A percentile compares a stretch with the other conserved stretches of the same genome.
Conservation (phyloP, 352 stramenopile genomes). For the Phytophthora meadii region DNA sequence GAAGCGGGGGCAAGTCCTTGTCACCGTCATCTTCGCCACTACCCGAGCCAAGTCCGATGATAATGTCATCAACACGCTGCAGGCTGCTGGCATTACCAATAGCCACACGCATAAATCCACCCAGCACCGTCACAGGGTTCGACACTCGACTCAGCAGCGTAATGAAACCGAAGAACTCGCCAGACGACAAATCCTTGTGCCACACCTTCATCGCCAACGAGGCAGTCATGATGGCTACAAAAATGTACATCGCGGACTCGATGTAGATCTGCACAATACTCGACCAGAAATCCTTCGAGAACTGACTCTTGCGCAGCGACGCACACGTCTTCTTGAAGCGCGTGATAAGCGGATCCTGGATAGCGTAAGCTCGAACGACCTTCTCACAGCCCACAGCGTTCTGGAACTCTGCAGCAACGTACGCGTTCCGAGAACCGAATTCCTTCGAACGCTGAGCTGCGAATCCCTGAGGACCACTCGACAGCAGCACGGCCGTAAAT, state of each 20-base stretch:
- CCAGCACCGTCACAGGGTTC: slow-evolving; percentile 82
- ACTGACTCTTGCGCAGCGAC: slow-evolving; percentile 81
- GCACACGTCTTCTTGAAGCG: slow-evolving; percentile 75
- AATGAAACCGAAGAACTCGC: slow-evolving; percentile 88
- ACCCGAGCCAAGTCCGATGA: slow-evolving; percentile 60
- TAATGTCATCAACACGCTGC: slow-evolving; percentile 88
- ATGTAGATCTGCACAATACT: slow-evolving; percentile 93
- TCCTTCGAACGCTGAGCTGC: slow-evolving; percentile 85
- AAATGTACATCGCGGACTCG: slow-evolving; percentile 91
- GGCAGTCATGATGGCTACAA: slow-evolving; percentile 87
- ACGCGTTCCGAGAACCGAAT: slow-evolving; percentile 88
- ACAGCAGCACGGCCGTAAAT: slow-evolving; percentile 82
- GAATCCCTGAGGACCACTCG: slow-evolving; percentile 85
- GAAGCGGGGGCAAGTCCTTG: slow-evolving; percentile 72
- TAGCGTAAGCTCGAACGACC: slow-evolving; percentile 86
- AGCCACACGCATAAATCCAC: slow-evolving; percentile 90
- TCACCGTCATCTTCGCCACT: slow-evolving; percentile 54
- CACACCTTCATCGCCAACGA: slow-evolving; percentile 89
- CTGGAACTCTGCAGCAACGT: slow-evolving; percentile 88
- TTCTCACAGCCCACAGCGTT: slow-evolving; percentile 89
- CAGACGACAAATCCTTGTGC: slow-evolving; percentile 67
- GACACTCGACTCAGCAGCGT: slow-evolving; percentile 82
- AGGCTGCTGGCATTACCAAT: slow-evolving; percentile 89
- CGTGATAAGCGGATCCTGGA: slow-evolving; percentile 79
- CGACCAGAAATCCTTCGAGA: slow-evolving; percentile 91